Base-by-base conservation (phyloP, 1,284 basidiomycete genomes). In the Papiliotrema nemorosa region DNA sequence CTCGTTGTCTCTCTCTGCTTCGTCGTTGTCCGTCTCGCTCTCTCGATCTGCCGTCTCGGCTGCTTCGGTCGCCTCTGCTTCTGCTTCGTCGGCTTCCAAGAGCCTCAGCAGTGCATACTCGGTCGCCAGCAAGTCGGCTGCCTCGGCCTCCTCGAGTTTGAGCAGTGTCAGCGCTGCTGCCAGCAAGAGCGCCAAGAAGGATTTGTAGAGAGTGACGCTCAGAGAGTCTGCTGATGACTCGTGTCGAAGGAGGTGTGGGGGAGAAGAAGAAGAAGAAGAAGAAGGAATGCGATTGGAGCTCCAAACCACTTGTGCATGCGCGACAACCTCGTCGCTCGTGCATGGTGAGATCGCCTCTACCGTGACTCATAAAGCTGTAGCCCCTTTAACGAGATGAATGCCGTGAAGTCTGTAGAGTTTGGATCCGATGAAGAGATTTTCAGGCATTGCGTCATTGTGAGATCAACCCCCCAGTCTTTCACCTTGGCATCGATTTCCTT, bases 91-190 rank as follows among this genome's bases (percentile, higher is more conserved):
- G 14, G 54, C 55, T 26, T 54, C 55, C 13, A 61, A 54, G 20
- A 61, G 58, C 4, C 43, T 64, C 36, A 54, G 54, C 41, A 54
- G 49, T 26, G 58, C 70, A 24, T 70, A 53, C 22, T 73, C 79
- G 10, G 80, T 79, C 10, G 82, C 84, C 18, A 59, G 54, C 55
- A 70, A 67, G 58, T 63, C 62, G 4, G 62, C 62, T 25, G 57
- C 63, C 35, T 45, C 53, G 62, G 16, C 66, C 62, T 55, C 63
- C 50, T 45, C 54, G 22, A 64, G 60, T 31, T 53, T 68, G 29
- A 57, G 58, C 53, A 58, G 53, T 37, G 57, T 63, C 29, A 54
- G 47, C 21, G 62, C 62, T 45, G 53, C 58, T 46, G 55, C 61
- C 13, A 63, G 62, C 50, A 54, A 58, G 50, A 57, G 52, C 59